A percentile compares a stretch with the other conserved stretches of the same genome.
Conservation (phyloP, 1,284 basidiomycete species). For the Coniferiporia sulphurascens region DNA sequence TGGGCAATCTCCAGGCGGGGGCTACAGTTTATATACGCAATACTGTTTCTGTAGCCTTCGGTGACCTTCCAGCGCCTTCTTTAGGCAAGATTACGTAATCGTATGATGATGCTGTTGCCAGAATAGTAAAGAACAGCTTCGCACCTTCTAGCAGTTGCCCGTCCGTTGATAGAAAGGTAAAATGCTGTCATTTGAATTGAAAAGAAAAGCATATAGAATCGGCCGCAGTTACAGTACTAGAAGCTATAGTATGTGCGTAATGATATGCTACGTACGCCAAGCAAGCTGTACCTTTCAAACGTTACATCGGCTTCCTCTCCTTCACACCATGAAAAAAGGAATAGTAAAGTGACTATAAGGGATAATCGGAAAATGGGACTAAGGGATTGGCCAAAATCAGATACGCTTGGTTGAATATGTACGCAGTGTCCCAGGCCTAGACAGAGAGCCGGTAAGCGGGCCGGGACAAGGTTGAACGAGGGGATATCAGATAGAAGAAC, state of each 20-base stretch:
- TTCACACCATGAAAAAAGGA: conserved; percentile 1
- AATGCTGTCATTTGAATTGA: too few species aligned
- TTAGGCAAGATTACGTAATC: conserved; percentile 5
- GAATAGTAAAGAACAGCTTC: conserved; percentile 3
- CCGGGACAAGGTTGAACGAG: not conserved
- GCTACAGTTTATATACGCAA: conserved; percentile 8
- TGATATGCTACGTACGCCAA: not conserved
- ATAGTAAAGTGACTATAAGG: not conserved
- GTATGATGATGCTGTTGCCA: not conserved
- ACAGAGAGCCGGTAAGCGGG: not conserved
- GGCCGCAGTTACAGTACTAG: conserved; percentile 4
- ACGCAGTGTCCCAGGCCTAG: conserved; percentile 5
- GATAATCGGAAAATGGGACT: not conserved
- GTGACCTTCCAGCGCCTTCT: conserved; percentile 17
- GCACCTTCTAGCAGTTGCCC: not conserved
- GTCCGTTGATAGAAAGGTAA: too few species aligned
- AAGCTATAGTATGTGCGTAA: conserved; percentile 13
- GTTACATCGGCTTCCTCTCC: not conserved
- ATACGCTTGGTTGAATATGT: not conserved
- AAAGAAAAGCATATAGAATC: not conserved
- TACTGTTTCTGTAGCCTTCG: conserved; percentile 12
- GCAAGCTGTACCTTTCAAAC: not conserved
- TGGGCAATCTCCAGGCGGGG: not conserved
- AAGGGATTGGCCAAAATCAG: not conserved
- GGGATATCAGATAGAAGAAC: conserved; percentile 1